Evolutionary conservation across 2,329 filamentous ascomycete species (phyloP).

Genomic region (Pestalotiopsis sp.): DNA sequence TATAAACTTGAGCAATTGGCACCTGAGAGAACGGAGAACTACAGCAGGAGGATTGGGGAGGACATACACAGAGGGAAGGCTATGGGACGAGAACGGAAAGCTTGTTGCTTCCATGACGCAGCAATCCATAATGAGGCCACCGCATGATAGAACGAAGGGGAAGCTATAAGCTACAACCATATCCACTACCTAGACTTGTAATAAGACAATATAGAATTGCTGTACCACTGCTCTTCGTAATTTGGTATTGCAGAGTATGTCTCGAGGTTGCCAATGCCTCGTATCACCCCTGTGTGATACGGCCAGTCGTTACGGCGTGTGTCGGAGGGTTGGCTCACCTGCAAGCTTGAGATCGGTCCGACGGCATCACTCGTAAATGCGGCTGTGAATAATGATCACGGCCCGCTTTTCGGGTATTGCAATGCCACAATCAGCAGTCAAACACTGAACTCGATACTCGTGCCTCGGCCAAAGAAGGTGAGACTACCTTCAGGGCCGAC

Average conservation of each 20-base stretch:
- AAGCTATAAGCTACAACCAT: slow-evolving; percentile 1
- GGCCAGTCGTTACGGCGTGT: too few relatives aligned
- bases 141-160: slow-evolving; percentile 10
- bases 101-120: slow-evolving; percentile 52
- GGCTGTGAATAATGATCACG: too few relatives aligned
- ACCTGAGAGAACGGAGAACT: slow-evolving; percentile 43
- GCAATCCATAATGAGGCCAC: slow-evolving; percentile 40
- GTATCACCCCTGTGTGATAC: too few relatives aligned
- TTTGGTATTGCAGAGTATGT: not conserved
- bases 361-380: too few relatives aligned
- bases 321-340: too few relatives aligned
- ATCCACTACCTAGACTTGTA: not conserved
- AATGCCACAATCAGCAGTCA: too few relatives aligned
- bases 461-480: too few relatives aligned
- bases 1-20: slow-evolving; percentile 43
- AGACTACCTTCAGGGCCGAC: too few relatives aligned
- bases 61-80: slow-evolving; percentile 44
- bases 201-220: not conserved
- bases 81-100: slow-evolving; percentile 47
- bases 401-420: too few relatives aligned
- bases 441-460: too few relatives aligned
- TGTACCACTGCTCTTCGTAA: not conserved
- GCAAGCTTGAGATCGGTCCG: too few relatives aligned
- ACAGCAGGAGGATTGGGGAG: slow-evolving; percentile 41
- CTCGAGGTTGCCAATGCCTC: too few relatives aligned